Evolutionary conservation across 306 rosid species (phyloP).

Genomic region (Glycine soja): DNA sequence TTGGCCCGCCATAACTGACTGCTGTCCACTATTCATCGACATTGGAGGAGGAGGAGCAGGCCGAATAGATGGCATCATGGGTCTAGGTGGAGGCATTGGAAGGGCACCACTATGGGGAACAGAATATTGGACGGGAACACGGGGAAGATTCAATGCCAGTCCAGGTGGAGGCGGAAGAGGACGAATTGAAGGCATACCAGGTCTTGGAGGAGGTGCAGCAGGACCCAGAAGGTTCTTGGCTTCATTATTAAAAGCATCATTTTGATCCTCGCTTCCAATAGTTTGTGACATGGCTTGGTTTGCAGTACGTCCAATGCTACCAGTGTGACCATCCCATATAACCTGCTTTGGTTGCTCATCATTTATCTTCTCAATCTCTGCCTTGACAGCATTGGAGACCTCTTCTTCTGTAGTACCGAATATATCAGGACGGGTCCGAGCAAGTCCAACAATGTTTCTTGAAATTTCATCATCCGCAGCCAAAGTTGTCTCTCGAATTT

Average conservation of each 20-base stretch:
- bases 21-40: conserved; percentile 74
- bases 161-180: conserved; percentile 97
- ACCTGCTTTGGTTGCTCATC: conserved; percentile 98
- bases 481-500: conserved; percentile 96
- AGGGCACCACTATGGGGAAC: conserved; percentile 63
- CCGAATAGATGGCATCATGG: conserved; percentile 71
- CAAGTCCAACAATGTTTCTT: conserved; percentile 88
- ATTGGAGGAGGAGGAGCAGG: conserved; percentile 74
- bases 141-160: conserved; percentile 90
- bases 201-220: conserved; percentile 90
- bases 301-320: conserved; percentile 95
- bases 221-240: conserved; percentile 82
- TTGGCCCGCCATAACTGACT: conserved; percentile 60
- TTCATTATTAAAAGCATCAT: conserved; percentile 62
- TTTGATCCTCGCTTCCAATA: conserved; percentile 74
- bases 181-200: conserved; percentile 80
- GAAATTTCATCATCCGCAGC: conserved; percentile 97
- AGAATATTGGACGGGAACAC: conserved; percentile 74
- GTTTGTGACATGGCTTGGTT: conserved; percentile 93
- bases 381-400: conserved; percentile 97
- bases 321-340: conserved; percentile 99
- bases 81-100: conserved; percentile 71
- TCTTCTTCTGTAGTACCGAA: conserved; percentile 98
- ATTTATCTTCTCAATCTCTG: conserved; percentile 94
- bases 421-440: conserved; percentile 94